A percentile compares a stretch with the other conserved stretches of the same genome.
These are phyloP conservation scores for Pichia sp. DNA, from an alignment of 1,139 yeast species.

Conservation along the genomic window DNA sequence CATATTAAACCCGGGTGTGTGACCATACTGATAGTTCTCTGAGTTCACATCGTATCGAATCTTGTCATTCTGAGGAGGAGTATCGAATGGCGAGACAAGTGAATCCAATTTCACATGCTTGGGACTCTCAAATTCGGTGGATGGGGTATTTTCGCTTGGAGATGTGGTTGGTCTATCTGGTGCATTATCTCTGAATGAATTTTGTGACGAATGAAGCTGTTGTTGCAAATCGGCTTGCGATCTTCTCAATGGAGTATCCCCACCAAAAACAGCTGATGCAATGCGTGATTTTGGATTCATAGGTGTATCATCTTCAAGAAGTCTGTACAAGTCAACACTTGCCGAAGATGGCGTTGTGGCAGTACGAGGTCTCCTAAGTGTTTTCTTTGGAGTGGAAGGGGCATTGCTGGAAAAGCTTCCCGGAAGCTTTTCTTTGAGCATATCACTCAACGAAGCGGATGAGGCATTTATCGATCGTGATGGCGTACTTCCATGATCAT, in stretches of 20 bases:
- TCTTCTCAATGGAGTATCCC: slow-evolving; percentile 3
- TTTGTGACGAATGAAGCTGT: too few relatives aligned
- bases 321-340: slow-evolving; percentile 7
- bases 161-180: too few relatives aligned
- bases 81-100: slow-evolving; percentile 20
- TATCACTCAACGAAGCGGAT: not conserved
- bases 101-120: too few relatives aligned
- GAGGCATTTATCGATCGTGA: not conserved
- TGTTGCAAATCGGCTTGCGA: not conserved
- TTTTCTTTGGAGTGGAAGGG: not conserved
- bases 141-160: too few relatives aligned
- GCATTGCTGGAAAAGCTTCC: not conserved
- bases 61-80: slow-evolving; percentile 19
- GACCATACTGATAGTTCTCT: too few relatives aligned
- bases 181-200: too few relatives aligned
- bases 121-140: too few relatives aligned
- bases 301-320: slow-evolving; percentile 11
- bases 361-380: too few relatives aligned
- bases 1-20: too few relatives aligned
- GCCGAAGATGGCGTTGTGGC: not conserved
- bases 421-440: not conserved
- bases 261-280: not conserved
- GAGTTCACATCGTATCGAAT: too few relatives aligned
- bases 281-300: slow-evolving; percentile 9
- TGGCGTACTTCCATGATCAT: not conserved